A percentile compares a stretch with the other conserved stretches of the same genome.
Conservation (phyloP, 768 basidiomycete genomes). For the Pisolithus microcarpus region DNA sequence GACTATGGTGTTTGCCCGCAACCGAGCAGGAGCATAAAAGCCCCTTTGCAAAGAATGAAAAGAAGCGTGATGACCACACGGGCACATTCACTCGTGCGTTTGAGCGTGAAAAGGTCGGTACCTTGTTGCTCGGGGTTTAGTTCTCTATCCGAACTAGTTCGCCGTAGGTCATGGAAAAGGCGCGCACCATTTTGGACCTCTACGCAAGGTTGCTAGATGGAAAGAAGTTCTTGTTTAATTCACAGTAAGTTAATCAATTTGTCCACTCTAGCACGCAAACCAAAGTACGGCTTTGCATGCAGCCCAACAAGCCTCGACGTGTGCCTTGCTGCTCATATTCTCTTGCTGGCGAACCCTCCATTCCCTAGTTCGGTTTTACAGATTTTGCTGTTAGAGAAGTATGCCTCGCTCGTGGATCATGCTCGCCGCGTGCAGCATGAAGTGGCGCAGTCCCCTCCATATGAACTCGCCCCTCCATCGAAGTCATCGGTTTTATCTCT, state of each 20-base stretch:
- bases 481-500: constrained; percentile 34
- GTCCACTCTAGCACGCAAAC: neutral
- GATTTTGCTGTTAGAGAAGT: constrained; percentile 47
- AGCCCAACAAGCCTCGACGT: constrained; percentile 64
- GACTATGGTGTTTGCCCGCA: constrained; percentile 48
- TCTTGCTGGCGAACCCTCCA: constrained; percentile 50
- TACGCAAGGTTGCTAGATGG: constrained; percentile 49
- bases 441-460: constrained; percentile 22
- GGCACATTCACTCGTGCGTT: constrained; percentile 48
- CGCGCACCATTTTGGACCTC: constrained; percentile 49
- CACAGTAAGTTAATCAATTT: constrained; percentile 32
- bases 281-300: neutral
- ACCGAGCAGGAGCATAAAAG: constrained; percentile 34
- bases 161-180: constrained; percentile 53
- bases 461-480: constrained; percentile 12
- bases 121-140: neutral
- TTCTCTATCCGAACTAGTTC: constrained; percentile 1
- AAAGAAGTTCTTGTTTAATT: constrained; percentile 44
- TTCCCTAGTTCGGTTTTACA: constrained; percentile 57
- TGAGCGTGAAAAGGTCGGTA: constrained; percentile 49
- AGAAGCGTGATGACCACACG: constrained; percentile 29
- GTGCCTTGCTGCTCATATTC: constrained; percentile 59
- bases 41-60: constrained; percentile 28
- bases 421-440: constrained; percentile 43
- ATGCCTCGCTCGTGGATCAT: constrained; percentile 51